Percentiles rank a stretch among this genome's conserved stretches.
Conservation (phyloP, 495 filamentous ascomycete genomes). For the Penicillium pulvis region DNA sequence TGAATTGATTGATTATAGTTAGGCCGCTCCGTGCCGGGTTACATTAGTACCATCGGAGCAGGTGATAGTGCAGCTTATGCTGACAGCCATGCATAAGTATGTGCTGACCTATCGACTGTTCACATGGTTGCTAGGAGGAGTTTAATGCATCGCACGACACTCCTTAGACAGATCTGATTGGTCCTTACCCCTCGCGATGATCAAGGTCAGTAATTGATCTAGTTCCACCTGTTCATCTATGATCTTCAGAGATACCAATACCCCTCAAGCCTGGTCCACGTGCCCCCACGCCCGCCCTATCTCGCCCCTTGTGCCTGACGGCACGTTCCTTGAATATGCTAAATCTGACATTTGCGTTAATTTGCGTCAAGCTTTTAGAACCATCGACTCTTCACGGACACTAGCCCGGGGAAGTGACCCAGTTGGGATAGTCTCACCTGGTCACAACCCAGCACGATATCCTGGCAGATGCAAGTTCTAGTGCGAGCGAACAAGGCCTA, state of each 20-base stretch:
- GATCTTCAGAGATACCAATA: background rate
- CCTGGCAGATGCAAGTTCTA: background rate
- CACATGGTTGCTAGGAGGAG: background rate
- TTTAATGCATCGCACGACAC: background rate
- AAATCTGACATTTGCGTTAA: background rate
- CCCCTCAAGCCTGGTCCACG: background rate
- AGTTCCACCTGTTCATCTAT: background rate
- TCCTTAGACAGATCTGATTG: conserved; percentile 1
- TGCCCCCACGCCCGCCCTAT: background rate
- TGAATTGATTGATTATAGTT: background rate
- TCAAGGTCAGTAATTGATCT: background rate
- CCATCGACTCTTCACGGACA: background rate
- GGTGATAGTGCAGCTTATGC: background rate
- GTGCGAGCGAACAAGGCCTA: background rate
- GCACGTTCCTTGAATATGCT: background rate
- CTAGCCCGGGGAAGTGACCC: background rate
- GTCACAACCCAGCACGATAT: background rate
- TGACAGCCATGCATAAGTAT: background rate
- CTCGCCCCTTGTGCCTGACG: background rate
- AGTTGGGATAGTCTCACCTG: background rate
- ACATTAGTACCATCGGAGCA: background rate
- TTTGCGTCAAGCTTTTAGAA: background rate
- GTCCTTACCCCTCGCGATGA: background rate
- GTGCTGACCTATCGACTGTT: conserved; percentile 9
- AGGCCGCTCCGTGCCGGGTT: background rate